These are phyloP conservation scores for Begonia fuchsioides DNA, from an alignment of 306 rosid species.

Conservation along the genomic window DNA sequence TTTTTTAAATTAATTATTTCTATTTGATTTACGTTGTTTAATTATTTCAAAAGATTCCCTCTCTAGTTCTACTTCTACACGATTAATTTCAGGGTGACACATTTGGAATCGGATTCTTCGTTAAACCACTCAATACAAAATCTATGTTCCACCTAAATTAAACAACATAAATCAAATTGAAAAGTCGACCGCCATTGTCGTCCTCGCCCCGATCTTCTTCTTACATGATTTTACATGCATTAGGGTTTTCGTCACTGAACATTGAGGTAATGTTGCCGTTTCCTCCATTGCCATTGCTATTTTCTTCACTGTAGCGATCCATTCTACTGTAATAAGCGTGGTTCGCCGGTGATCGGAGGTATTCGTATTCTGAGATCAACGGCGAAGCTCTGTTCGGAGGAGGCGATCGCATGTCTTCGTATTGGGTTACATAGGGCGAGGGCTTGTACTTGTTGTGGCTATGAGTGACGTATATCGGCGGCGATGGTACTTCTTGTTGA, in stretches of 20 bases:
- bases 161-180: too few relatives aligned
- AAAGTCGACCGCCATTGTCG: too few relatives aligned
- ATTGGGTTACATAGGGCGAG: constrained; percentile 46
- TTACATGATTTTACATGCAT: constrained; percentile 64
- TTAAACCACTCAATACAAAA: too few relatives aligned
- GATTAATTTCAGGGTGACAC: constrained; percentile 13
- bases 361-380: constrained; percentile 46
- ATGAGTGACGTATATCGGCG: constrained; percentile 33
- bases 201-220: too few relatives aligned
- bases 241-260: constrained; percentile 90
- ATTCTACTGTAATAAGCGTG: constrained; percentile 22
- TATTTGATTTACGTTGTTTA: too few relatives aligned
- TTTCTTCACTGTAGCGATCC: constrained; percentile 34
- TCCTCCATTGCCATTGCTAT: constrained; percentile 12
- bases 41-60: too few relatives aligned
- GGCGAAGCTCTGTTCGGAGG: constrained; percentile 27
- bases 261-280: constrained; percentile 45
- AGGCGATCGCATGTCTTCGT: constrained; percentile 41
- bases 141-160: too few relatives aligned
- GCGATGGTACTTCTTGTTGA: constrained; percentile 8
- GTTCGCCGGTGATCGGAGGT: constrained; percentile 25
- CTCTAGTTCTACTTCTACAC: too few relatives aligned
- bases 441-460: constrained; percentile 53
- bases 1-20: too few relatives aligned
- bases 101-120: constrained; percentile 23